These are phyloP conservation scores for Phylloboletellus chloephorus DNA, from an alignment of 1,284 basidiomycete species.

Conservation along the genomic window DNA sequence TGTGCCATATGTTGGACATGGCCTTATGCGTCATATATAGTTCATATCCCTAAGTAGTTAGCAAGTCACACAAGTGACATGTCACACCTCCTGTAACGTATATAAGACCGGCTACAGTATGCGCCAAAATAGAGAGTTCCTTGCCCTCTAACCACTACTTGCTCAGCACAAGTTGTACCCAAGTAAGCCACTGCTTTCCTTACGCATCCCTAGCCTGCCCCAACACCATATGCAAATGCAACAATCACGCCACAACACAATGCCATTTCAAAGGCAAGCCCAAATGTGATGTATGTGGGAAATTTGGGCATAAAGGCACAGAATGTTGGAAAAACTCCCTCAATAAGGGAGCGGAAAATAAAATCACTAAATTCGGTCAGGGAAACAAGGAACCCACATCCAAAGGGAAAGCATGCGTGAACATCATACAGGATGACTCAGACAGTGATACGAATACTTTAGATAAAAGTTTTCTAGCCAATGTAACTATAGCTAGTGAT, in stretches of 20 bases:
- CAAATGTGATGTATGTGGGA: neutral
- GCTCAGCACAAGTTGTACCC: no score
- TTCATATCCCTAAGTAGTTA: no score
- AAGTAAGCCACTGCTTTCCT: no score
- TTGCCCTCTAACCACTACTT: no score
- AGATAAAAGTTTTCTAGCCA: neutral
- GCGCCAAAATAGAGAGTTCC: no score
- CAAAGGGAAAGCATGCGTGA: neutral
- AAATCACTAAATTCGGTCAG: neutral
- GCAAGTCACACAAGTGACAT: no score
- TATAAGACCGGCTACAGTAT: no score
- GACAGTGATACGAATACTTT: neutral
- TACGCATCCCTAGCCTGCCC: no score
- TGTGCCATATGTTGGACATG: no score
- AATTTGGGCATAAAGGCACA: neutral
- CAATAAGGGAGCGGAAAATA: neutral
- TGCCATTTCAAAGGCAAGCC: neutral
- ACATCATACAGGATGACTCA: neutral
- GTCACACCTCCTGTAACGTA: no score
- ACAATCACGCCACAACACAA: neutral
- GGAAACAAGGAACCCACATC: neutral
- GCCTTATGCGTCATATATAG: no score
- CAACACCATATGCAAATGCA: neutral
- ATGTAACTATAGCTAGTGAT: neutral
- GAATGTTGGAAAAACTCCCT: slow-evolving; percentile 2